phyloP scores from a whole-genome alignment of 495 filamentous ascomycete genomes.

The Delitschia confertaspora region DNA sequence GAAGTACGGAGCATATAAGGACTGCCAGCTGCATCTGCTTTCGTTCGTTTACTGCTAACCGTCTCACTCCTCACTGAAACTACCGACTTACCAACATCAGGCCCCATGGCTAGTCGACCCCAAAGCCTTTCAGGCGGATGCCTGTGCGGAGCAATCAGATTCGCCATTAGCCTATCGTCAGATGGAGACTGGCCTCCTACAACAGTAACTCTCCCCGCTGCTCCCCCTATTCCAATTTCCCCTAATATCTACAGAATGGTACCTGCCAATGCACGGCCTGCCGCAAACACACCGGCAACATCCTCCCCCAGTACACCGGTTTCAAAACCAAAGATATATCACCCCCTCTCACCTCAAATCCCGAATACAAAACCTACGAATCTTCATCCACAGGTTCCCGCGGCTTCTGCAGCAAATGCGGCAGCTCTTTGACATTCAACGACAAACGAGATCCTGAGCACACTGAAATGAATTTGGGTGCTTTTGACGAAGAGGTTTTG shows the following conservation, averaged over 20 bases:
- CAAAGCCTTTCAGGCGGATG: conserved; percentile 37
- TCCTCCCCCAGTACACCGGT: conserved; percentile 31
- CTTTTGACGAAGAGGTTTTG: conserved; percentile 34
- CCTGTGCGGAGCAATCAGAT: conserved; percentile 37
- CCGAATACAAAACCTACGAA: conserved; percentile 22
- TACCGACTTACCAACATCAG: too few relatives aligned
- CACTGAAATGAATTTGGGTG: conserved; percentile 30
- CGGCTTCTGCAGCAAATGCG: conserved; percentile 31
- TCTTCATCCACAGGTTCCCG: conserved; percentile 20
- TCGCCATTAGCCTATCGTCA: conserved; percentile 32
- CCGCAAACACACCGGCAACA: conserved; percentile 34
- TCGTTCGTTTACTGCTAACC: too few relatives aligned
- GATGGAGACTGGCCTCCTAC: conserved; percentile 33
- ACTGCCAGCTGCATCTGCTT: too few relatives aligned
- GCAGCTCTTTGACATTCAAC: conserved; percentile 27
- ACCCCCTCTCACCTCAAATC: conserved; percentile 22
- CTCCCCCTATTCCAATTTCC: neutral
- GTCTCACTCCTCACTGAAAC: too few relatives aligned
- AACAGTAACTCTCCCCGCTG: conserved; percentile 5
- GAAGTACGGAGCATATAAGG: too few relatives aligned
- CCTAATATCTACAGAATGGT: conserved; percentile 14
- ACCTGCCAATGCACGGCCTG: conserved; percentile 43
- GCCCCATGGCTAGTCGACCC: too few relatives aligned
- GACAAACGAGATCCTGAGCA: conserved; percentile 17
- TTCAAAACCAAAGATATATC: conserved; percentile 27